Conservation (phyloP, 495 filamentous ascomycete species). For the Parathielavia appendiculata region DNA sequence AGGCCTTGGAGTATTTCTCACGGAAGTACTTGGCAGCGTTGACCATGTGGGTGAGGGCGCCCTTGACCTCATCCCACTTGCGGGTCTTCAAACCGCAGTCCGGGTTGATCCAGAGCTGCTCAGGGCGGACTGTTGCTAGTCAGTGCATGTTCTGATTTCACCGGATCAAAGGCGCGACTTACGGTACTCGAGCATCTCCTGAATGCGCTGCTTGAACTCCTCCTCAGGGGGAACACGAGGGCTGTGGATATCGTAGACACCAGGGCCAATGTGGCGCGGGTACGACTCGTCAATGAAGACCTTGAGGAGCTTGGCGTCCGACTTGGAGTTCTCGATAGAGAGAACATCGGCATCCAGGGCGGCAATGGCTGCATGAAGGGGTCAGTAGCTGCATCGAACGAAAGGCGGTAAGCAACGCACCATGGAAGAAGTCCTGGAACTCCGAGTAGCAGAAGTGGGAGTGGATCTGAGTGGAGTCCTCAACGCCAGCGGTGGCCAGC, state of each 20-base stretch:
- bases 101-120: slow-evolving; percentile 98
- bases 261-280: slow-evolving; percentile 94
- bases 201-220: slow-evolving; percentile 95
- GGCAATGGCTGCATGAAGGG: slow-evolving; percentile 64
- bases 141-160: neutral
- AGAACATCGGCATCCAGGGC: slow-evolving; percentile 97
- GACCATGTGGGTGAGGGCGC: slow-evolving; percentile 87
- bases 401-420: neutral
- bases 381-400: neutral
- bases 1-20: slow-evolving; percentile 61
- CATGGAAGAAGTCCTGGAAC: slow-evolving; percentile 99
- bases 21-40: slow-evolving; percentile 95
- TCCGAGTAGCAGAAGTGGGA: slow-evolving; percentile 99
- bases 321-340: slow-evolving; percentile 99
- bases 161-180: slow-evolving; percentile 32
- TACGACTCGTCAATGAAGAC: slow-evolving; percentile 97
- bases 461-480: slow-evolving; percentile 96
- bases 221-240: slow-evolving; percentile 90
- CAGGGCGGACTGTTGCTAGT: slow-evolving; percentile 44
- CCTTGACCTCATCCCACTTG: slow-evolving; percentile 94
- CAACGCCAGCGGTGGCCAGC: slow-evolving; percentile 82
- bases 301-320: slow-evolving; percentile 95
- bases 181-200: slow-evolving; percentile 95
- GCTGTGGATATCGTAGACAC: slow-evolving; percentile 99
- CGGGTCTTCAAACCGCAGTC: slow-evolving; percentile 99